Conservation (phyloP, 129 eudicot species). For the Solidago caesia region DNA sequence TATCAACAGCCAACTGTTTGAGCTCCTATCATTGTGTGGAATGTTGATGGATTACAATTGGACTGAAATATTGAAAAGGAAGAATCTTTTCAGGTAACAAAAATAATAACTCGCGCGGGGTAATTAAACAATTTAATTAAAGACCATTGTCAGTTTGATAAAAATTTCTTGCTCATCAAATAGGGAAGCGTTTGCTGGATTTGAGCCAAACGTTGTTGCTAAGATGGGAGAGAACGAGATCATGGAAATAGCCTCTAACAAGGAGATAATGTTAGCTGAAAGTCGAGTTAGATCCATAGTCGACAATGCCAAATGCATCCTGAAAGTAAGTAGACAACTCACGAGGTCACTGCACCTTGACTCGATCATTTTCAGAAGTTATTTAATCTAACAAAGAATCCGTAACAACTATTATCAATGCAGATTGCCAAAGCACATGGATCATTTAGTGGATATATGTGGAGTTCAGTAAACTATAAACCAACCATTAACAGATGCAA, state of each 20-base stretch:
- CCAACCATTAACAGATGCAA: conserved; percentile 82
- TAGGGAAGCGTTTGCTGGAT: conserved; percentile 89
- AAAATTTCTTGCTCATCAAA: background rate
- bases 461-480: conserved; percentile 82
- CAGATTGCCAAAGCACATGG: conserved; percentile 73
- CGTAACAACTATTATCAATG: conserved; percentile 12
- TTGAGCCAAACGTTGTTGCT: conserved; percentile 70
- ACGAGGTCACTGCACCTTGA: background rate
- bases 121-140: background rate
- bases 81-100: conserved; percentile 63
- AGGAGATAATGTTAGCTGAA: conserved; percentile 69
- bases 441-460: conserved; percentile 86
- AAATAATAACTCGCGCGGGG: background rate
- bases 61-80: conserved; percentile 92
- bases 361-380: background rate
- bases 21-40: conserved; percentile 86
- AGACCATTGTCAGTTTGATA: background rate
- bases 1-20: conserved; percentile 73
- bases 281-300: conserved; percentile 86
- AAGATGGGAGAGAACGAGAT: conserved; percentile 85
- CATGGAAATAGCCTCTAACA: conserved; percentile 64
- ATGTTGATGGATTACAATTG: conserved; percentile 97
- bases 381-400: background rate
- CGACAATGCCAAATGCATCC: conserved; percentile 94
- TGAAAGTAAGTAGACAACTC: conserved; percentile 51